Conservation (phyloP, 2,329 filamentous ascomycete species). For the Fusarium verrucosum region DNA sequence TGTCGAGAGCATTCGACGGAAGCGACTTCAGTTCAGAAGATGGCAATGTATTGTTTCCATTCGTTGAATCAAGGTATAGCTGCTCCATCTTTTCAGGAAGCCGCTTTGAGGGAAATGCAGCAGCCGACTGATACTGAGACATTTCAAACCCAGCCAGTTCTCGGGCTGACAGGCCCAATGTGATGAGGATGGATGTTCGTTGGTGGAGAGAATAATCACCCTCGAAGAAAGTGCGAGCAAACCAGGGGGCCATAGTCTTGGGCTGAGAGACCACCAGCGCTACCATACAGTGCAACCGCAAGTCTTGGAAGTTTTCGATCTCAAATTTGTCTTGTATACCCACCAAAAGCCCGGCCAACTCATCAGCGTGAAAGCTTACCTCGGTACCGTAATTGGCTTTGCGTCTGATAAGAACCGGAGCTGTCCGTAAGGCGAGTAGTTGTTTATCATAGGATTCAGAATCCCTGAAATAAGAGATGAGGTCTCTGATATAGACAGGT, state of each 20-base stretch:
- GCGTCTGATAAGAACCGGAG: conserved; percentile 81
- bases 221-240: conserved; percentile 85
- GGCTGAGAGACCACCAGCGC: conserved; percentile 82
- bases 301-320: conserved; percentile 77
- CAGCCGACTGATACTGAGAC: conserved; percentile 59
- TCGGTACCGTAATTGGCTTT: conserved; percentile 91
- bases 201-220: conserved; percentile 92
- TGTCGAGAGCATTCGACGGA: conserved; percentile 69
- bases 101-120: conserved; percentile 80
- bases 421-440: conserved; percentile 78
- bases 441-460: conserved; percentile 87
- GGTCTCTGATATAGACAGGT: conserved; percentile 89
- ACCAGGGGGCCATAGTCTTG: conserved; percentile 81
- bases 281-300: conserved; percentile 82
- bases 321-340: conserved; percentile 88
- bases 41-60: conserved; percentile 29
- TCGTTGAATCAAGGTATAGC: conserved; percentile 64
- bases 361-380: conserved; percentile 82
- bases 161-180: conserved; percentile 81
- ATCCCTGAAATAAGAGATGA: conserved; percentile 81
- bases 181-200: conserved; percentile 81
- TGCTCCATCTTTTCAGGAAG: conserved; percentile 79
- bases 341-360: conserved; percentile 79
- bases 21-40: conserved; percentile 60
- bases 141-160: conserved; percentile 82